Conservation (phyloP, 208 protist species). For the Tritrichomonas foetus region DNA sequence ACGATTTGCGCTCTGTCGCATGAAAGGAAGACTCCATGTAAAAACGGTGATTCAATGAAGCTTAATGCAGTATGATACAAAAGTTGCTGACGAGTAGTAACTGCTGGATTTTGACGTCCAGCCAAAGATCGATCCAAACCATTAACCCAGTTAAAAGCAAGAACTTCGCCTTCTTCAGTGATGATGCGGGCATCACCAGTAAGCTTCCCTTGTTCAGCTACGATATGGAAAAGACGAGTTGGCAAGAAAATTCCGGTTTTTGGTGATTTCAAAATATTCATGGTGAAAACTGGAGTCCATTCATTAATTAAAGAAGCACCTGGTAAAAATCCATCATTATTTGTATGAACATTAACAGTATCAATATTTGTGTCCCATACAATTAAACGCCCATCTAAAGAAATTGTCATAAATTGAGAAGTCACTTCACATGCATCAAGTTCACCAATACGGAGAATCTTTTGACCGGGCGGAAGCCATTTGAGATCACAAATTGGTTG, state of each 20-base stretch:
- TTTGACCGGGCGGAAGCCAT: neutral
- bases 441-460: conserved; percentile 7
- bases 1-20: neutral
- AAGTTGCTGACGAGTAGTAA: neutral
- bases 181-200: neutral
- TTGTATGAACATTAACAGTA: neutral
- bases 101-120: neutral
- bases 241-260: neutral
- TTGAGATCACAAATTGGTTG: neutral
- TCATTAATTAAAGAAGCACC: conserved; percentile 7
- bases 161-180: neutral
- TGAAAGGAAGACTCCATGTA: neutral
- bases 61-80: neutral
- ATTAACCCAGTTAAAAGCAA: conserved; percentile 18
- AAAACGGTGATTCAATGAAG: neutral
- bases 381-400: conserved; percentile 23
- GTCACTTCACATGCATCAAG: neutral
- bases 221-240: neutral
- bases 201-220: neutral
- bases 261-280: neutral
- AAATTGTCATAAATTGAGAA: neutral
- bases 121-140: neutral
- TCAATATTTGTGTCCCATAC: conserved; percentile 14
- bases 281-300: neutral
- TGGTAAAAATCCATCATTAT: neutral